These are phyloP conservation scores for Gossypium thurberi DNA, from an alignment of 345 rosid genomes.

Conservation along the genomic window DNA sequence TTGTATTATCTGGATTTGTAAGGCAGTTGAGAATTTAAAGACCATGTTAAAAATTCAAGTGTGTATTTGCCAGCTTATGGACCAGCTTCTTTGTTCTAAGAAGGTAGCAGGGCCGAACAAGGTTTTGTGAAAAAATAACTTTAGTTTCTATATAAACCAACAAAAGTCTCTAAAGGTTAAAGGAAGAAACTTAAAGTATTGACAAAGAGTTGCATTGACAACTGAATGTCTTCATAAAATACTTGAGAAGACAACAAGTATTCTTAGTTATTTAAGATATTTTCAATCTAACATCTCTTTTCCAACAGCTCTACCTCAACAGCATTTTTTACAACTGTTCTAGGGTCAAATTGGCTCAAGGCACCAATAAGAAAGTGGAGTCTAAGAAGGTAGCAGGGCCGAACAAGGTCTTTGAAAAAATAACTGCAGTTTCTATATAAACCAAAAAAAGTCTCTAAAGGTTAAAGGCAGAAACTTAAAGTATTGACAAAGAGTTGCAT, in stretches of 20 bases:
- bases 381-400: background rate
- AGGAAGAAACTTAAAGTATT: background rate
- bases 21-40: background rate
- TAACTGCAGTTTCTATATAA: background rate
- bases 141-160: background rate
- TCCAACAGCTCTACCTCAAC: constrained; percentile 6
- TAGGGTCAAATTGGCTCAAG: background rate
- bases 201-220: background rate
- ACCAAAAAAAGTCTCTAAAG: background rate
- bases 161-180: background rate
- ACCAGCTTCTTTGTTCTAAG: background rate
- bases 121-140: background rate
- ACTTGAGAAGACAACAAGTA: background rate
- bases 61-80: background rate
- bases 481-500: background rate
- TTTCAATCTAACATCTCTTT: background rate
- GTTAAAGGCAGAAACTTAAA: background rate
- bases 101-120: background rate
- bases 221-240: background rate
- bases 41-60: background rate
- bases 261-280: background rate
- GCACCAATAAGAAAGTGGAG: background rate
- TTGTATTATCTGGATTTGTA: background rate
- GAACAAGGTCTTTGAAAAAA: background rate
- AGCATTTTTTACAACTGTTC: background rate